phyloP scores from a whole-genome alignment of 202 grass and related monocot genomes.

The Setaria viridis region DNA sequence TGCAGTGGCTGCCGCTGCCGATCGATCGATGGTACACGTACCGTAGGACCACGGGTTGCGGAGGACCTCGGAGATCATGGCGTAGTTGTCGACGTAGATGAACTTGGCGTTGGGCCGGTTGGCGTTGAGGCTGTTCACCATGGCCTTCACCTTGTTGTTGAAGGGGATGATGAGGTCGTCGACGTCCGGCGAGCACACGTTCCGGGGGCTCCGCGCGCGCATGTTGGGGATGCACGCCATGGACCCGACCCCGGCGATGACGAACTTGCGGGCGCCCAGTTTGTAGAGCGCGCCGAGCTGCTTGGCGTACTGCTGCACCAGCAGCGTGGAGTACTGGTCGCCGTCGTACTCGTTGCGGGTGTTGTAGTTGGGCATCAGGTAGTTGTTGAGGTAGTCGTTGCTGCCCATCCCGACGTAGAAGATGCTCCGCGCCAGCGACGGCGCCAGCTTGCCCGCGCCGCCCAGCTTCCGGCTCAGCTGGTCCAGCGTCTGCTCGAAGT shows the following conservation, averaged over 20 bases:
- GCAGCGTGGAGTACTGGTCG: slow-evolving; percentile 80
- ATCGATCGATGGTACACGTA: background rate
- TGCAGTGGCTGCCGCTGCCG: too few relatives aligned
- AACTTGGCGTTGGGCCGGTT: slow-evolving; percentile 73
- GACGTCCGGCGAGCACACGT: slow-evolving; percentile 76
- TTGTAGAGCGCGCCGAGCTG: slow-evolving; percentile 75
- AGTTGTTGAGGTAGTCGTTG: slow-evolving; percentile 97
- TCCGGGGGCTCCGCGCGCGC: slow-evolving; percentile 57
- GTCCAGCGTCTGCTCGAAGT: slow-evolving; percentile 43
- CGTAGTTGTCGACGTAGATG: slow-evolving; percentile 85
- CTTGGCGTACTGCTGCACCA: slow-evolving; percentile 75
- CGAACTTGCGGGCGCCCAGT: slow-evolving; percentile 72
- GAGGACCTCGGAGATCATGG: slow-evolving; percentile 81
- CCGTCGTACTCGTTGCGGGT: slow-evolving; percentile 78
- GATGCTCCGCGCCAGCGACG: slow-evolving; percentile 66
- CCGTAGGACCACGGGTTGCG: slow-evolving; percentile 66
- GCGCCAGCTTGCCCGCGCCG: slow-evolving; percentile 49
- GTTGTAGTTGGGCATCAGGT: slow-evolving; percentile 97
- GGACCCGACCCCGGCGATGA: slow-evolving; percentile 81
- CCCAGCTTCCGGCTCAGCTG: slow-evolving; percentile 40
- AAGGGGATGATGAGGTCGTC: slow-evolving; percentile 87
- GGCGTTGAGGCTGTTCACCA: slow-evolving; percentile 71
- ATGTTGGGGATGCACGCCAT: slow-evolving; percentile 99
- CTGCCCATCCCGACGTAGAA: slow-evolving; percentile 95
- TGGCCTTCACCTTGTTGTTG: slow-evolving; percentile 82